phyloP scores from a whole-genome alignment of 1,139 yeast genomes.

The Geotrichum aggregatum region DNA sequence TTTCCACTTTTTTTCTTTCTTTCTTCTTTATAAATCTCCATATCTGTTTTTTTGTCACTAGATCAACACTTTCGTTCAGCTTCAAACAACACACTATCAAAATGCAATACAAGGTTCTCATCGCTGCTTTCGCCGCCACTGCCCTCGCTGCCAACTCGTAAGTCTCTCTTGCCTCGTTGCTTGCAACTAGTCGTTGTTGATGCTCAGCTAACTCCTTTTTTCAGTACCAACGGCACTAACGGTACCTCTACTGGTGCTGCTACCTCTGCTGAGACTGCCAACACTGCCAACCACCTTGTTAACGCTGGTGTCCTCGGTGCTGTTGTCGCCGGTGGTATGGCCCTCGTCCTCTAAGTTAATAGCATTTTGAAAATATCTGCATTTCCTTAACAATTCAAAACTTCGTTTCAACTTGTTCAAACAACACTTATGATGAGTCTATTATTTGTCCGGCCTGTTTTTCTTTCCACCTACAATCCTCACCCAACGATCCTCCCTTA shows the following conservation, averaged over 20 bases:
- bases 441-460: background rate
- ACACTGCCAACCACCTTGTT: conserved; percentile 54
- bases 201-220: conserved; percentile 18
- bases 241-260: conserved; percentile 36
- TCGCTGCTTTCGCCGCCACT: conserved; percentile 46
- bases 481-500: background rate
- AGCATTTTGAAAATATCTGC: background rate
- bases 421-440: background rate
- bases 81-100: conserved; percentile 23
- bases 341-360: conserved; percentile 53
- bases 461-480: conserved; percentile 7
- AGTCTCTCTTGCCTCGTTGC: conserved; percentile 7
- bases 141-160: conserved; percentile 43
- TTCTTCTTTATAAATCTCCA: background rate
- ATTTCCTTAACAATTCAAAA: background rate
- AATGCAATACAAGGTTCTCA: conserved; percentile 61
- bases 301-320: conserved; percentile 68
- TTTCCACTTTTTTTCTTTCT: conserved; percentile 7
- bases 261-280: conserved; percentile 42
- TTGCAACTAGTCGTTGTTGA: too few species aligned
- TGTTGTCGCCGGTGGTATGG: conserved; percentile 71
- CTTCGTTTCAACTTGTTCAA: background rate
- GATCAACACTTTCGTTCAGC: conserved; percentile 10
- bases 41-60: conserved; percentile 1
- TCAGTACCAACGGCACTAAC: conserved; percentile 38